Percentiles rank a stretch among this genome's conserved stretches.
phyloP scores from a whole-genome alignment of 2,329 filamentous ascomycete genomes.

The Diaporthe sp. region DNA sequence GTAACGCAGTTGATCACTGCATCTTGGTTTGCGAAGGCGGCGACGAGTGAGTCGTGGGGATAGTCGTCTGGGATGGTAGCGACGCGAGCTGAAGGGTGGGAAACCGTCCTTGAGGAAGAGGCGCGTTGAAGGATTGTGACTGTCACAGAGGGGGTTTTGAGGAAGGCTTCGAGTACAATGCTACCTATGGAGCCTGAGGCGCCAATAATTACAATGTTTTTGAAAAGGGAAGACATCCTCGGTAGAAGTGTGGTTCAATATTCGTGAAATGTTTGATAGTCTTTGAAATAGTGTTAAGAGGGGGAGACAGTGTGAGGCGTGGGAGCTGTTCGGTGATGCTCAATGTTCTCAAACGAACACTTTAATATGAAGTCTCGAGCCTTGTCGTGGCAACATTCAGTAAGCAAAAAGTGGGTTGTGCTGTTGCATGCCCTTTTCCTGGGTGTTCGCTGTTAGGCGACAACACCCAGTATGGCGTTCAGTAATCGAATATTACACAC shows the following conservation, averaged over 20 bases:
- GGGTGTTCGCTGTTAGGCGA: not conserved
- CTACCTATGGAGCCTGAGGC: conserved; percentile 18
- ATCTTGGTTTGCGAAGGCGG: conserved; percentile 48
- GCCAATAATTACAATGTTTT: conserved; percentile 7
- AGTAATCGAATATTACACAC: not conserved
- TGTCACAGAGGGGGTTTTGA: not conserved
- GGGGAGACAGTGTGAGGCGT: not conserved
- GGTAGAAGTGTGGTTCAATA: not conserved
- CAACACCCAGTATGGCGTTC: not conserved
- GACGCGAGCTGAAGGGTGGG: conserved; percentile 42
- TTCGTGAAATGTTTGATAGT: not conserved
- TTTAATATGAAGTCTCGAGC: not conserved
- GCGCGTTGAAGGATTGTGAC: conserved; percentile 43
- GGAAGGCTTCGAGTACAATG: not conserved
- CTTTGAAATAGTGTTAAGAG: not conserved
- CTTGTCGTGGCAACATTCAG: no score
- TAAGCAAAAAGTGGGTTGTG: not conserved
- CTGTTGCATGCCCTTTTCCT: not conserved
- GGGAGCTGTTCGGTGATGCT: not conserved
- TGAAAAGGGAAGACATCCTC: not conserved
- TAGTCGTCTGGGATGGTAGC: conserved; percentile 49
- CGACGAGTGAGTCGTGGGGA: conserved; percentile 45
- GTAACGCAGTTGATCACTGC: conserved; percentile 60
- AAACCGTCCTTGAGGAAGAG: conserved; percentile 45
- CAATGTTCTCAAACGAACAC: not conserved